phyloP scores from a whole-genome alignment of 176 grass and related monocot genomes.

The Hsuehochloa calcarea region DNA sequence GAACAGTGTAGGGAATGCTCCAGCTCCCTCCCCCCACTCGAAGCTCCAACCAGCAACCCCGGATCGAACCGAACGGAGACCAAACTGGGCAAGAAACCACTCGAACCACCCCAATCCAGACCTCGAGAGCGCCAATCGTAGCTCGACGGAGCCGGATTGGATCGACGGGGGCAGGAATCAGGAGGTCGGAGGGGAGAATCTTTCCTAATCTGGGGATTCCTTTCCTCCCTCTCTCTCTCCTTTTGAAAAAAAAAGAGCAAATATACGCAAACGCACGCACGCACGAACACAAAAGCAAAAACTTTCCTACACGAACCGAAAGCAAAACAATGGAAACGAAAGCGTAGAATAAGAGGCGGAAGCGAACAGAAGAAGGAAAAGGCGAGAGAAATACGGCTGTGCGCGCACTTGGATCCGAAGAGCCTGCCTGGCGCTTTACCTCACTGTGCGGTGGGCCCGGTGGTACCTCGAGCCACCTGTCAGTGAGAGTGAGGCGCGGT shows the following conservation, averaged over 20 bases:
- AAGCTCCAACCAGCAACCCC: not conserved
- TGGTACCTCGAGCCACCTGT: not conserved
- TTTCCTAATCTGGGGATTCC: constrained; percentile 7
- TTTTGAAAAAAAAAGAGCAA: not conserved
- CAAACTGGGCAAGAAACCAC: not conserved
- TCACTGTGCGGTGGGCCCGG: not conserved
- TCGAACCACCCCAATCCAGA: not conserved
- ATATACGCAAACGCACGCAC: not conserved
- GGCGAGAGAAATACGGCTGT: not conserved
- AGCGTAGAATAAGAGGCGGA: not conserved
- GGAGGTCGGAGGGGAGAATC: not conserved
- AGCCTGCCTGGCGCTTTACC: not conserved
- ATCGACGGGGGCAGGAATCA: not conserved
- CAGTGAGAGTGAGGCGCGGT: not conserved
- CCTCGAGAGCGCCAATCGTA: too few species aligned
- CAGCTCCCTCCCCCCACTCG: not conserved
- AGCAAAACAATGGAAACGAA: not conserved
- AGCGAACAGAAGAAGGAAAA: not conserved
- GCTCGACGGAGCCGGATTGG: not conserved
- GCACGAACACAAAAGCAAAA: not conserved
- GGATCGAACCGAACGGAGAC: not conserved
- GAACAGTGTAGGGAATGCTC: not conserved
- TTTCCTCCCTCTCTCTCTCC: not conserved
- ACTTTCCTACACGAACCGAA: not conserved
- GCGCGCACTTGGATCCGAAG: not conserved